Conservation (phyloP, 352 stramenopile species). For the Pythium plurisporium region DNA sequence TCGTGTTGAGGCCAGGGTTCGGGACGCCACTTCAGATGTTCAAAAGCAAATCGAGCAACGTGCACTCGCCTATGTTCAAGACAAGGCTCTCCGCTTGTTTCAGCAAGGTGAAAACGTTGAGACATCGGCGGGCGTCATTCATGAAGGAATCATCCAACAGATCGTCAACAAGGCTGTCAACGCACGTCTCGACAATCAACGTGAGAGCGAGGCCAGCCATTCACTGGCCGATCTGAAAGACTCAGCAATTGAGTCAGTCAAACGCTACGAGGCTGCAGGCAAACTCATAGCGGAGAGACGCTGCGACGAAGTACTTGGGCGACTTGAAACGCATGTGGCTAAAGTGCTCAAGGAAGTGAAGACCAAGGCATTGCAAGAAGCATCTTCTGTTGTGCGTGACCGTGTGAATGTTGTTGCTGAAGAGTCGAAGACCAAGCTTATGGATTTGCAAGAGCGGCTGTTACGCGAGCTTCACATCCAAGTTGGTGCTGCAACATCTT, state of each 20-base stretch:
- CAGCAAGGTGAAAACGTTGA: too few species aligned
- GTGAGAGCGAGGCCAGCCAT: background rate
- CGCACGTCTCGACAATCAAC: background rate
- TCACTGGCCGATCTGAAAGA: background rate
- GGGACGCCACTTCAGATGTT: background rate
- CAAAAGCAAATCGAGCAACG: background rate
- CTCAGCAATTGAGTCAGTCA: background rate
- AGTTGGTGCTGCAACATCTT: background rate
- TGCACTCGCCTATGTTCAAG: background rate
- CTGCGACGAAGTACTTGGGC: background rate
- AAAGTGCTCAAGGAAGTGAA: background rate
- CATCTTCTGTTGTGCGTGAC: background rate
- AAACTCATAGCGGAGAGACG: background rate
- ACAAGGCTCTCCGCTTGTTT: background rate
- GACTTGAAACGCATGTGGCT: background rate
- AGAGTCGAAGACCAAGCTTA: background rate
- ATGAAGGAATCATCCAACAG: background rate
- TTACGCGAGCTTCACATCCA: slow-evolving; percentile 6
- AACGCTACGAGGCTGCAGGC: background rate
- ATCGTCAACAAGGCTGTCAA: background rate
- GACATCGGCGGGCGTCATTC: background rate
- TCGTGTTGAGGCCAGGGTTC: background rate
- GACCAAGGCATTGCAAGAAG: background rate
- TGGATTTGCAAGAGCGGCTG: background rate
- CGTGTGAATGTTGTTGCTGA: too few species aligned